A percentile compares a stretch with the other conserved stretches of the same genome.
phyloP scores from a whole-genome alignment of 768 basidiomycete species.

The Tulasnella sp. region DNA sequence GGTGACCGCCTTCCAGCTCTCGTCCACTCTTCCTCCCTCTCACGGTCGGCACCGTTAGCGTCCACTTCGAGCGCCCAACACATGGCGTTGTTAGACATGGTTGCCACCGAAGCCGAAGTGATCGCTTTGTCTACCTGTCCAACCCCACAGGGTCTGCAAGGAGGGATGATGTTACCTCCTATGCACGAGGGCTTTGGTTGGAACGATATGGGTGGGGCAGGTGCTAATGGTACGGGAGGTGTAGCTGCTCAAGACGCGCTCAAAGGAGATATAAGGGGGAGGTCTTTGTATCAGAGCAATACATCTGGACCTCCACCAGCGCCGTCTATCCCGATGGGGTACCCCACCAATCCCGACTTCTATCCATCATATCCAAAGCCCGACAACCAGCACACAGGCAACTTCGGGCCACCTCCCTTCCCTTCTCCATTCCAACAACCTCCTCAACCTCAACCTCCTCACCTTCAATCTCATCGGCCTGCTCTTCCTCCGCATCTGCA shows the following conservation, averaged over 20 bases:
- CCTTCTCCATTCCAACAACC: not conserved
- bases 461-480: not conserved
- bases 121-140: not conserved
- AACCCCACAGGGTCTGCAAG: not conserved
- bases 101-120: slow-evolving; percentile 6
- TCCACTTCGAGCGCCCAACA: slow-evolving; percentile 1
- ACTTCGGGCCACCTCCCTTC: not conserved
- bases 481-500: slow-evolving; percentile 7
- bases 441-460: not conserved
- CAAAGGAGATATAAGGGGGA: no score
- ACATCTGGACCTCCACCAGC: no score
- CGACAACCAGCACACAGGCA: no score
- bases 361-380: no score
- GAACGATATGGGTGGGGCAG: no score
- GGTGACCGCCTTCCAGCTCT: not conserved
- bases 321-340: no score
- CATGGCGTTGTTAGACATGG: slow-evolving; percentile 8
- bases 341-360: no score
- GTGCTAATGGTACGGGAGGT: no score
- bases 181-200: no score
- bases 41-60: not conserved
- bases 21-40: not conserved
- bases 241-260: no score
- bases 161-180: no score
- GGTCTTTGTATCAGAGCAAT: no score